Evolutionary conservation across 2,329 filamentous ascomycete genomes (phyloP), one percentile per base, ranked within the genome.

Genomic region (Huntiella bhutanensis): DNA sequence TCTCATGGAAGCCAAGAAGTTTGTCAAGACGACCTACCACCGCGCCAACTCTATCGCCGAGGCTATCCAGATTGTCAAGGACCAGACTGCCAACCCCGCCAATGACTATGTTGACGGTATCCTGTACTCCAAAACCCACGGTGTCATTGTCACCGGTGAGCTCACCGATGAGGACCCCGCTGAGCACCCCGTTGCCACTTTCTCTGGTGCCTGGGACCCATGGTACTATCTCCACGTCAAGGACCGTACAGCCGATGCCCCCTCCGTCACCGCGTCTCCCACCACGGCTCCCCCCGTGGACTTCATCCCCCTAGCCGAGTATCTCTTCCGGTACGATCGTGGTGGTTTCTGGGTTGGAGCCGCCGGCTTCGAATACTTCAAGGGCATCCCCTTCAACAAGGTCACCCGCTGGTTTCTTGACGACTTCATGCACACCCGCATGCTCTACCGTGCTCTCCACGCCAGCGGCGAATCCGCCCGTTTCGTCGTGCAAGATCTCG

Each of bases 221-320:
- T 86, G 82, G 82, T 84, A 77, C 59, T 86, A 84, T 57, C 65
- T 86, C 49, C 80, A 85, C 56, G 80, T 73, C 13, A 62, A 71
- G 54, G 63, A 71, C 35, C 57, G 57, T 50, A 70, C 63, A 11
- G 22, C 53, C 8, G 17, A 51, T 45, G 47, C 57, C 47, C 45
- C 55, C 4, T 48, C 54, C 8, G 22, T 28, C 6, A 28, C 22
- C 6, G 34, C 51, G 5, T 13, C 44, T 3, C 35, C 51, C 11
- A 38, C 34, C 35, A 52, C 10, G 13, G 52, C 36, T 40, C 46
- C 55, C 5, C 47, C 54, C 12, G 53, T 58, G 45, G 75, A 82
- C 43, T 73, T 74, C 53, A 70, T 83, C 36, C 79, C 80, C 0
- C 62, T 83, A 3, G 71, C 73, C 35, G 79, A 83, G 57, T 84